Base-by-base conservation (phyloP, 176 grass and related monocot genomes). In the Cenchrus purpureus region DNA sequence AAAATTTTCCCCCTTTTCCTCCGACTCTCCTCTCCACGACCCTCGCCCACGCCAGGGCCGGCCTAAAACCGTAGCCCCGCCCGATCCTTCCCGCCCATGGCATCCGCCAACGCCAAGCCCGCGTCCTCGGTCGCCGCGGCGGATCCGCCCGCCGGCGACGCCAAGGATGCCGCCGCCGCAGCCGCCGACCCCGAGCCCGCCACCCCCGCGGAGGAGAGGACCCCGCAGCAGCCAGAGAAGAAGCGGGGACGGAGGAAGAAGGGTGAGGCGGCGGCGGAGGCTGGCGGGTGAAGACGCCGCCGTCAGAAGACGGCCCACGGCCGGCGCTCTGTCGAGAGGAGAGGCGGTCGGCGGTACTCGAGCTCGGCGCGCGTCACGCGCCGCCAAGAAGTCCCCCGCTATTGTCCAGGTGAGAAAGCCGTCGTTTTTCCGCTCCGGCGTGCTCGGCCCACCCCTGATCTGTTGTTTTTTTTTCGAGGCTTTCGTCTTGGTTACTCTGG, bases 271-370 rank as follows among this genome's bases (percentile, higher is more conserved):
- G 28, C 11, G 15, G 85, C 84, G 12, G 84, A 86, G 59, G 34
- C 37, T 4, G 37, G 88, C 69, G 71, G 52, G 78, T 58, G 86
- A 89, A 82, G 89, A 61, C 57, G 71, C 12, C 76, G 76, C 8
- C 59, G 67, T 0, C 6, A 73, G 78, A 74, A 68, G 86, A 5
- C 12, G 2, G 13, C 68, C 31, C 6, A 40, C 80, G 11, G 29
- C 84, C 3, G 90, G 32, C 80, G 91, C 73, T n/a, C 92, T 91
- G 4, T 95, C 94, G 93, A 95, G 93, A 80, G 93, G 65, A 98
- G n/a, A 94, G 86, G 85, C 93, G 3, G 97, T 99, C 25, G 97
- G 90, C 73, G 97, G 82, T 99, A 91, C 86, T 69, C 97, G 40
- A 88, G 66, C 81, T 88, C 40, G 68, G 58, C 94, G 6, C 88